phyloP scores from a whole-genome alignment of 2,329 filamentous ascomycete species.

The Pseudogymnoascus sp. region DNA sequence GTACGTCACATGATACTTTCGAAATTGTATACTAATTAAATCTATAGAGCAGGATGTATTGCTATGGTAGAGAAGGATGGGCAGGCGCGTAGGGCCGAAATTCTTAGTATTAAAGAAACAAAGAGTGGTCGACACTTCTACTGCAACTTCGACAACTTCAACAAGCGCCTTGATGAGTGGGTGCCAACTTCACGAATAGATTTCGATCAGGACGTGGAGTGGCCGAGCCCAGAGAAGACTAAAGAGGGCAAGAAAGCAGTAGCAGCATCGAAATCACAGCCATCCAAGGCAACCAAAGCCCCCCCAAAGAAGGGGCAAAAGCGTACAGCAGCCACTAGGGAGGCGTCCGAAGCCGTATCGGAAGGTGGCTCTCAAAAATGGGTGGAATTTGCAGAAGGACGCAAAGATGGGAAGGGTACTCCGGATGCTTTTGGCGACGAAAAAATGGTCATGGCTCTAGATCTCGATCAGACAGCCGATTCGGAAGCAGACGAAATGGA shows the following conservation, averaged over 20 bases:
- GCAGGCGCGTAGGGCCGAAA: constrained; percentile 84
- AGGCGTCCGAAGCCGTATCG: constrained; percentile 28
- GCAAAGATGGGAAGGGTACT: constrained; percentile 26
- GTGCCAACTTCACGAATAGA: constrained; percentile 77
- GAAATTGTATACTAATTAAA: not conserved
- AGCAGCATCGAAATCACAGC: constrained; percentile 35
- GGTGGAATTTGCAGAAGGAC: constrained; percentile 21
- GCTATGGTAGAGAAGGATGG: constrained; percentile 55
- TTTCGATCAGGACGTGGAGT: constrained; percentile 86
- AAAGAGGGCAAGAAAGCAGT: constrained; percentile 72
- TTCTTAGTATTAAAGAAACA: constrained; percentile 85
- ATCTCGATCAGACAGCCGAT: constrained; percentile 28
- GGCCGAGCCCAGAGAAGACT: constrained; percentile 75
- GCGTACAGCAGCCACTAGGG: constrained; percentile 27
- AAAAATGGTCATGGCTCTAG: constrained; percentile 23
- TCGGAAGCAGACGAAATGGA: constrained; percentile 43
- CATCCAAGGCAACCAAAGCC: constrained; percentile 37
- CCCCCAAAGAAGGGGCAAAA: constrained; percentile 36
- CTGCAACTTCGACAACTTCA: constrained; percentile 98
- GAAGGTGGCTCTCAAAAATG: constrained; percentile 29
- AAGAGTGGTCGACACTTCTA: constrained; percentile 88
- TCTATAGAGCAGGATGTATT: constrained; percentile 30
- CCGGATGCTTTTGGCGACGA: constrained; percentile 26
- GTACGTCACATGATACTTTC: constrained; percentile 42
- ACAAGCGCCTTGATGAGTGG: constrained; percentile 84